These are phyloP conservation scores for Suillus variegatus DNA, from an alignment of 768 basidiomycete genomes.

Conservation along the genomic window DNA sequence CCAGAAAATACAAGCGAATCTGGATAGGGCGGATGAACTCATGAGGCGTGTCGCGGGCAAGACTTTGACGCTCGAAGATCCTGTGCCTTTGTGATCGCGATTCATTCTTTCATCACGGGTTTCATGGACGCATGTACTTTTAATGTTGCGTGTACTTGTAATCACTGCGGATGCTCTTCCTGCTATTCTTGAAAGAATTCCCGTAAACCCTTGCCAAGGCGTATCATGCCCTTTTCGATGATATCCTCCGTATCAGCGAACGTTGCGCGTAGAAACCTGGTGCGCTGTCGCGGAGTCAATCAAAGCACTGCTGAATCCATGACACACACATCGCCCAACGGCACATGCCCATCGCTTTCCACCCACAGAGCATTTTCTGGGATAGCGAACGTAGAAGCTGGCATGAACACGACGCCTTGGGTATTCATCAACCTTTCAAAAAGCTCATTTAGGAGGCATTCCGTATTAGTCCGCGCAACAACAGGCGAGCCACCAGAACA, in stretches of 20 bases:
- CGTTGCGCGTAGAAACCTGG: conserved; percentile 37
- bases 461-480: conserved; percentile 33
- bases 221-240: conserved; percentile 39
- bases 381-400: conserved; percentile 38
- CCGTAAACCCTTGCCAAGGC: conserved; percentile 33
- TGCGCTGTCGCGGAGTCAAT: conserved; percentile 19
- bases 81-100: not conserved
- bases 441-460: conserved; percentile 41
- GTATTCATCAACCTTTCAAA: conserved; percentile 34
- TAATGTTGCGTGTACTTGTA: no score
- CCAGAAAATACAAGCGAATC: conserved; percentile 1
- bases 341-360: conserved; percentile 20
- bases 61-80: not conserved
- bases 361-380: conserved; percentile 23
- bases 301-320: no score
- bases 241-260: conserved; percentile 43
- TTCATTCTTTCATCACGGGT: no score
- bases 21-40: not conserved
- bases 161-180: not conserved
- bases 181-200: conserved; percentile 33
- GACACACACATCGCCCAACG: conserved; percentile 37
- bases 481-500: conserved; percentile 5
- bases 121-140: not conserved
- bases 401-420: conserved; percentile 40
- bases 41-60: not conserved